Percentiles rank a stretch among this genome's conserved stretches.
Evolutionary conservation across 179 eudicot species (phyloP).

Genomic region (Silene noctiflora): DNA sequence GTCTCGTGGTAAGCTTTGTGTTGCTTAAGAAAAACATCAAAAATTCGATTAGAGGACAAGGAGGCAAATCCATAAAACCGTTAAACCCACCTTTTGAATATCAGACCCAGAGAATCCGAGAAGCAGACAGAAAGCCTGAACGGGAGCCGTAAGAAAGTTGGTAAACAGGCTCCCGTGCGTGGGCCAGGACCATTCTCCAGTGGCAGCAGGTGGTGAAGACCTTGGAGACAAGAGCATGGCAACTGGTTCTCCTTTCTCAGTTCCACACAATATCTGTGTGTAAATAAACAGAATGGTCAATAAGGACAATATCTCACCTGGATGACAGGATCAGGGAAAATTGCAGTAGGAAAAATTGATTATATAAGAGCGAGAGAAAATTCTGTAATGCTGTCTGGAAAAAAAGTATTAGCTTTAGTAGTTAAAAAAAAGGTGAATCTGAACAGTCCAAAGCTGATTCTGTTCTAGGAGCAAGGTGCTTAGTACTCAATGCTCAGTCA

Average conservation of each 20-base stretch:
- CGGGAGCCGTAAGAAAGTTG: conserved; percentile 72
- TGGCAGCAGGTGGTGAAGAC: conserved; percentile 39
- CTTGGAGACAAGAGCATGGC: conserved; percentile 78
- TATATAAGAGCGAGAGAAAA: neutral
- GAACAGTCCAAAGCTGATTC: too few relatives aligned
- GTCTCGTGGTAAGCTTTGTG: conserved; percentile 13
- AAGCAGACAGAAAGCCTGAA: conserved; percentile 73
- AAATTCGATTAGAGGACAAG: neutral
- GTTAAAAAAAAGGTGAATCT: too few relatives aligned
- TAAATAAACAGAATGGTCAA: conserved; percentile 18
- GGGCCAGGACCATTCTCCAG: conserved; percentile 50
- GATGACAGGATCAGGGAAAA: neutral
- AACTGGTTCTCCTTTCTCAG: conserved; percentile 77
- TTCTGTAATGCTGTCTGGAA: neutral
- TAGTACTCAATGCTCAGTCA: too few relatives aligned
- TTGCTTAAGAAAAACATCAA: neutral
- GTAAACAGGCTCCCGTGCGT: conserved; percentile 77
- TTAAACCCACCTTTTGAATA: conserved; percentile 48
- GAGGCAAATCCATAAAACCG: neutral
- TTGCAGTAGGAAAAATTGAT: neutral
- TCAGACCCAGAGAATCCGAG: conserved; percentile 69
- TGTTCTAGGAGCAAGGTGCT: too few relatives aligned
- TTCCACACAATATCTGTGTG: conserved; percentile 58
- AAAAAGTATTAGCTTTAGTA: too few relatives aligned
- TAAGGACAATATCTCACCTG: neutral